Percentiles rank a stretch among this genome's conserved stretches.
phyloP scores from a whole-genome alignment of 768 basidiomycete species.

The Candolleomyces efflorescens region DNA sequence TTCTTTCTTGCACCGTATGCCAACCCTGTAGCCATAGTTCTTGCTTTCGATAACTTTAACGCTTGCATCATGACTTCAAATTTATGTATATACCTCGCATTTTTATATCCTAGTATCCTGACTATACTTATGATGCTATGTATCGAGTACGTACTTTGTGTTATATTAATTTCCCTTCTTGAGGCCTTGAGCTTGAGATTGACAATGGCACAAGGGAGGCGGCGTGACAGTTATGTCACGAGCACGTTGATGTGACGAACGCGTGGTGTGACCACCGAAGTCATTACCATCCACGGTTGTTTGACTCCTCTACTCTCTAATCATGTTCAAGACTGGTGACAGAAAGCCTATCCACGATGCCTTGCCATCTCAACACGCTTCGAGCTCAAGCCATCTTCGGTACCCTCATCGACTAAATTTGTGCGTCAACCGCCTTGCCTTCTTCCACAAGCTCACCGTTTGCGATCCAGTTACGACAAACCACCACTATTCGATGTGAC shows the following conservation, averaged over 20 bases:
- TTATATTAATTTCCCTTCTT: too few species aligned
- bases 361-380: slow-evolving; percentile 20
- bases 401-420: slow-evolving; percentile 79
- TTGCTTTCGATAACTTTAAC: background rate
- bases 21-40: slow-evolving; percentile 6
- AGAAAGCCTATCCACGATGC: slow-evolving; percentile 19
- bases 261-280: slow-evolving; percentile 10
- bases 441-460: background rate
- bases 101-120: background rate
- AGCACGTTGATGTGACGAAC: background rate
- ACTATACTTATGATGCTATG: too few species aligned
- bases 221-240: too few species aligned
- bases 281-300: background rate
- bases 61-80: background rate
- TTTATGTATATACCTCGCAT: background rate
- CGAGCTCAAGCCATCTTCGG: slow-evolving; percentile 29
- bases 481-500: slow-evolving; percentile 89
- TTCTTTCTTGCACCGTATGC: background rate
- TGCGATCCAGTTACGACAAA: slow-evolving; percentile 63
- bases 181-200: too few species aligned
- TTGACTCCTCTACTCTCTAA: background rate
- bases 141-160: too few species aligned
- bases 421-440: slow-evolving; percentile 35
- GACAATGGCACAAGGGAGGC: too few species aligned
- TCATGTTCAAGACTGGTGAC: slow-evolving; percentile 35